Percentiles rank a stretch among this genome's conserved stretches.
phyloP scores from a whole-genome alignment of 192 early-diverging fungal species.

The Gamsiella multidivaricata region DNA sequence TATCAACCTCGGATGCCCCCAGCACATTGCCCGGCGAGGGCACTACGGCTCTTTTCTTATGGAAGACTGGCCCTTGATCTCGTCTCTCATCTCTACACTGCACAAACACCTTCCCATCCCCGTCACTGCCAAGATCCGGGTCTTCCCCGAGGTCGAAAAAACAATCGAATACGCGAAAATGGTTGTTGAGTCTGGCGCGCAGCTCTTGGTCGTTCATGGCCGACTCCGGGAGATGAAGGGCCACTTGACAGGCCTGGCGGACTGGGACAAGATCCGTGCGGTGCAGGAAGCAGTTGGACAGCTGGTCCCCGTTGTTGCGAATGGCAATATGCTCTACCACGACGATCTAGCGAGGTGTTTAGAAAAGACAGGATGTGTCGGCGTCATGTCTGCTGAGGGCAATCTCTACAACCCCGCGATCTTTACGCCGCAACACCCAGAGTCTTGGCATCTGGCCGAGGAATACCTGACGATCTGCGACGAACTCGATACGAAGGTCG shows the following conservation, averaged over 20 bases:
- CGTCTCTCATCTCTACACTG: constrained; percentile 65
- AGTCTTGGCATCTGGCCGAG: constrained; percentile 81
- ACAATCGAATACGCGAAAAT: constrained; percentile 95
- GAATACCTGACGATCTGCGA: constrained; percentile 92
- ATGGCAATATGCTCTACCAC: constrained; percentile 95
- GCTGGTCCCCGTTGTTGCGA: constrained; percentile 91
- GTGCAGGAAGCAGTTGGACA: constrained; percentile 82
- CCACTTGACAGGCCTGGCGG: constrained; percentile 93
- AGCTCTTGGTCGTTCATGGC: constrained; percentile 94
- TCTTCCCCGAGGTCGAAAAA: constrained; percentile 88
- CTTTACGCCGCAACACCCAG: constrained; percentile 71
- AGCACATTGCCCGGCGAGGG: constrained; percentile 91
- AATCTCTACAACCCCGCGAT: constrained; percentile 91
- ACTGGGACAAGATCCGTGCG: constrained; percentile 91
- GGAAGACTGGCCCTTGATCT: constrained; percentile 93
- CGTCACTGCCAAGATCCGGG: constrained; percentile 95
- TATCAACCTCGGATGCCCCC: constrained; percentile 96
- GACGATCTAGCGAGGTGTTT: constrained; percentile 92
- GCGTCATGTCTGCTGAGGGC: constrained; percentile 94
- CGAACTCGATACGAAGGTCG: constrained; percentile 66
- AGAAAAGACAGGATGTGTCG: constrained; percentile 85
- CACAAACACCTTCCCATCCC: constrained; percentile 86
- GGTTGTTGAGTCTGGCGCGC: constrained; percentile 91
- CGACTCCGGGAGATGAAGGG: constrained; percentile 95
- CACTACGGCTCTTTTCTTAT: constrained; percentile 94